Percentiles rank a stretch among this genome's conserved stretches.
phyloP scores from a whole-genome alignment of 2,329 filamentous ascomycete genomes.

The Huntiella savannae region DNA sequence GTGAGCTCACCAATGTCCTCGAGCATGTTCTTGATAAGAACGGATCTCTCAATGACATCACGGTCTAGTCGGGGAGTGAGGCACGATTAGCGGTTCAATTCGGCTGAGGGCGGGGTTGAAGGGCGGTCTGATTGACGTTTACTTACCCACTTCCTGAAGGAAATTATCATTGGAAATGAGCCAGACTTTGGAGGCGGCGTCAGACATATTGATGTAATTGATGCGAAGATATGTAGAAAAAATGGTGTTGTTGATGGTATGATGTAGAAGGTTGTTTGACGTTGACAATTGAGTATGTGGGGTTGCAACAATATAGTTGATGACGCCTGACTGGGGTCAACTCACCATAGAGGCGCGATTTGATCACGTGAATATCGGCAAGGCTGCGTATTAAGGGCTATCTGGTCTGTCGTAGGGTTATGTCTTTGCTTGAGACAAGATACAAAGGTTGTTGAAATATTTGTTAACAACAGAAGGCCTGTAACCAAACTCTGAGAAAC shows the following conservation, averaged over 20 bases:
- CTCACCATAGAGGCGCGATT: too few species aligned
- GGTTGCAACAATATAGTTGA: too few species aligned
- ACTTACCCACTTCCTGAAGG: conserved; percentile 28
- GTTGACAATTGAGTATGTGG: too few species aligned
- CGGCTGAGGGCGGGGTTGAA: background rate
- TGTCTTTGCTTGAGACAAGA: too few species aligned
- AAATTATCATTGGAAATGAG: conserved; percentile 33
- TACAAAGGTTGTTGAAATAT: too few species aligned
- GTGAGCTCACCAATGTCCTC: conserved; percentile 64
- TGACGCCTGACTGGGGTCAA: too few species aligned
- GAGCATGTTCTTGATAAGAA: conserved; percentile 96
- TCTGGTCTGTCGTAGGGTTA: too few species aligned
- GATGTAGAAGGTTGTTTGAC: background rate
- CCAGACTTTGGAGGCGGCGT: conserved; percentile 21
- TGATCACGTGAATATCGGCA: too few species aligned
- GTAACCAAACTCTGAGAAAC: too few species aligned
- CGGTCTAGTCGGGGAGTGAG: conserved; percentile 36
- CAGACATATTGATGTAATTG: conserved; percentile 19
- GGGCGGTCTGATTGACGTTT: background rate
- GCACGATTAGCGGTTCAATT: conserved; percentile 6
- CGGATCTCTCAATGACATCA: conserved; percentile 70
- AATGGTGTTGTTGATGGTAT: background rate
- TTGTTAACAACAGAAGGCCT: too few species aligned
- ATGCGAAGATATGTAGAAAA: background rate
- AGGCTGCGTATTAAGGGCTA: too few species aligned